Conservation (phyloP, 257 asterid genomes). For the Rauvolfia tetraphylla region DNA sequence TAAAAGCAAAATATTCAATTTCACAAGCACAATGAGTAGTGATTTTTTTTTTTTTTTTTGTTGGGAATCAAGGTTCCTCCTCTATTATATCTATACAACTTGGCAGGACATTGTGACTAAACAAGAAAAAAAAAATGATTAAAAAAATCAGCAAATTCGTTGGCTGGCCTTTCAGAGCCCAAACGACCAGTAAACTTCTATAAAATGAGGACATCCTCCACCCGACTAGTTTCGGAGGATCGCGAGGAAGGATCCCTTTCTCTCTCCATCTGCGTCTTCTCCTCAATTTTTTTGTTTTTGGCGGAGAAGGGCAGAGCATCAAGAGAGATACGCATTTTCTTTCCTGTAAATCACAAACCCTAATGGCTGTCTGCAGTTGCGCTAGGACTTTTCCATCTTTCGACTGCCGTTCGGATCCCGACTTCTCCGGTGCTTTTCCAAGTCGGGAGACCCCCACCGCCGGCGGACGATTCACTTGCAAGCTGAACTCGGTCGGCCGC, state of each 20-base stretch:
- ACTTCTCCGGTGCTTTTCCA: conserved; percentile 40
- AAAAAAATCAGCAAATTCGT: not conserved
- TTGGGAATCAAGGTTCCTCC: too few species aligned
- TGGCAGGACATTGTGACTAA: too few species aligned
- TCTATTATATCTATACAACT: too few species aligned
- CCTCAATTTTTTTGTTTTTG: too few species aligned
- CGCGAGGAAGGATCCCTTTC: too few species aligned
- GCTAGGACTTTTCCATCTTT: conserved; percentile 54
- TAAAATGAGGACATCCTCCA: not conserved
- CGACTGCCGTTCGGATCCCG: conserved; percentile 87
- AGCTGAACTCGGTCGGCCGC: conserved; percentile 27
- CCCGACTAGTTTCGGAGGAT: not conserved
- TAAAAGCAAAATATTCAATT: too few species aligned
- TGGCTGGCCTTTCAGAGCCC: not conserved
- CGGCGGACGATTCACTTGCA: conserved; percentile 36
- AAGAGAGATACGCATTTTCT: too few species aligned
- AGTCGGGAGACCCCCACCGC: conserved; percentile 45
- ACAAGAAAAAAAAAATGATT: too few species aligned
- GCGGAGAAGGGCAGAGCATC: too few species aligned
- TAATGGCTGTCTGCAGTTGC: conserved; percentile 78
- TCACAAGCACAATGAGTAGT: too few species aligned
- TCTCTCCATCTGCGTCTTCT: too few species aligned
- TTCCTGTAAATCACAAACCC: conserved; percentile 16
- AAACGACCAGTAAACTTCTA: not conserved
- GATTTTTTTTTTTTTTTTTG: too few species aligned